phyloP scores from a whole-genome alignment of 1,284 basidiomycete species.

The Naganishia sp. region DNA sequence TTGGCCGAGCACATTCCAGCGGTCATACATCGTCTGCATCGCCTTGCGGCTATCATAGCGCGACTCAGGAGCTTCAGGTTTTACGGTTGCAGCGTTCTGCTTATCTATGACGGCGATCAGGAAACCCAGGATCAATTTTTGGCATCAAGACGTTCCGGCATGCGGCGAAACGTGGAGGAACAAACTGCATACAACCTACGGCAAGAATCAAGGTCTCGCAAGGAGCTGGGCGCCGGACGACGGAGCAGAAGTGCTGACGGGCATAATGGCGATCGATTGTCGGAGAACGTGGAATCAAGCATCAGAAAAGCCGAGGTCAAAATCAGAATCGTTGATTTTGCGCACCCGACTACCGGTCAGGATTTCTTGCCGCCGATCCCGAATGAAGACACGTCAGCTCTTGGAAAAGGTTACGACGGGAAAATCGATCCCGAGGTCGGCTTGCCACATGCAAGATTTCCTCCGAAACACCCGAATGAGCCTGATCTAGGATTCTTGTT shows the following conservation, averaged over 20 bases:
- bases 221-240: slow-evolving; percentile 36
- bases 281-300: slow-evolving; percentile 32
- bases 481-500: slow-evolving; percentile 94
- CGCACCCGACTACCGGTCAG: slow-evolving; percentile 92
- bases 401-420: slow-evolving; percentile 76
- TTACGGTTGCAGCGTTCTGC: slow-evolving; percentile 93
- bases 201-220: slow-evolving; percentile 36
- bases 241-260: slow-evolving; percentile 41
- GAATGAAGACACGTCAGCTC: slow-evolving; percentile 45
- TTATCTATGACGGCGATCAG: slow-evolving; percentile 95
- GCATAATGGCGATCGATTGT: slow-evolving; percentile 31
- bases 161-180: slow-evolving; percentile 33
- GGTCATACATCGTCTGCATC: slow-evolving; percentile 87
- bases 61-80: slow-evolving; percentile 90
- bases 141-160: slow-evolving; percentile 9
- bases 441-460: slow-evolving; percentile 80
- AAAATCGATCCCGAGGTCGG: slow-evolving; percentile 76
- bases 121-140: slow-evolving; percentile 69
- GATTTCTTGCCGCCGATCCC: slow-evolving; percentile 70
- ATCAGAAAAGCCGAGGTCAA: slow-evolving; percentile 86
- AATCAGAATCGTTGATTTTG: slow-evolving; percentile 97
- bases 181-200: slow-evolving; percentile 17
- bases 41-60: slow-evolving; percentile 86
- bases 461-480: slow-evolving; percentile 81
- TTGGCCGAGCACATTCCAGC: slow-evolving; percentile 89